Evolutionary conservation across 2,329 filamentous ascomycete genomes (phyloP).

Genomic region (Penicillium sp.): DNA sequence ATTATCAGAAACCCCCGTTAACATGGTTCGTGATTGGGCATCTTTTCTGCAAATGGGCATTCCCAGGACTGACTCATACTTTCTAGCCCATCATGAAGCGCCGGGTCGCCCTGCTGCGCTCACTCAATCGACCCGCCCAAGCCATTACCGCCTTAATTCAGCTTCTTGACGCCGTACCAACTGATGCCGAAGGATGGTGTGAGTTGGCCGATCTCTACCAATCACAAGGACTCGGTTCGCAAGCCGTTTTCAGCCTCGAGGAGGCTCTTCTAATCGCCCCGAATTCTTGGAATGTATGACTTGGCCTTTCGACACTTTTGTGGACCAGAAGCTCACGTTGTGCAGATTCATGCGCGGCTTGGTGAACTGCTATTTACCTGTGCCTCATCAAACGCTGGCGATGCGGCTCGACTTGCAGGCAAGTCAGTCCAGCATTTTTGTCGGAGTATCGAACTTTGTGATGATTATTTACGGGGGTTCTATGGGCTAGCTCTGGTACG

Average conservation of each 20-base stretch:
- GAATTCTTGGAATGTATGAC: constrained; percentile 87
- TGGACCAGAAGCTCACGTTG: background rate
- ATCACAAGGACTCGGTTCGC: constrained; percentile 67
- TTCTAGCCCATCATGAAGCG: constrained; percentile 75
- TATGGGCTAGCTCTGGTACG: constrained; percentile 80
- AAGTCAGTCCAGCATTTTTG: constrained; percentile 80
- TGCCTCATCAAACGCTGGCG: constrained; percentile 33
- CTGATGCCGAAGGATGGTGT: constrained; percentile 87
- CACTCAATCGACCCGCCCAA: constrained; percentile 63
- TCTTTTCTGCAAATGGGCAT: constrained; percentile 1
- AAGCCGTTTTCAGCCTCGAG: constrained; percentile 82
- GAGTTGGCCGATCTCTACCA: constrained; percentile 86
- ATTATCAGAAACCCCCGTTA: constrained; percentile 66
- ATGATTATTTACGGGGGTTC: constrained; percentile 84
- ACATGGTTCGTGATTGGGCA: constrained; percentile 60
- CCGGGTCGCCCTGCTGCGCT: constrained; percentile 70
- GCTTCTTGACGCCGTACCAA: constrained; percentile 76
- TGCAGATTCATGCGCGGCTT: constrained; percentile 73
- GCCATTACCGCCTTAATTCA: constrained; percentile 68
- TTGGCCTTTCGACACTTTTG: background rate
- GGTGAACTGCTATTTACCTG: constrained; percentile 78
- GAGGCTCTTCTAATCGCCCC: constrained; percentile 81
- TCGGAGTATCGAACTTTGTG: constrained; percentile 86
- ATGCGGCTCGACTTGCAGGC: constrained; percentile 50
- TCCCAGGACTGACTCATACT: constrained; percentile 25